Percentiles rank a stretch among this genome's conserved stretches.
phyloP scores from a whole-genome alignment of 345 rosid species.

The Murraya koenigii region DNA sequence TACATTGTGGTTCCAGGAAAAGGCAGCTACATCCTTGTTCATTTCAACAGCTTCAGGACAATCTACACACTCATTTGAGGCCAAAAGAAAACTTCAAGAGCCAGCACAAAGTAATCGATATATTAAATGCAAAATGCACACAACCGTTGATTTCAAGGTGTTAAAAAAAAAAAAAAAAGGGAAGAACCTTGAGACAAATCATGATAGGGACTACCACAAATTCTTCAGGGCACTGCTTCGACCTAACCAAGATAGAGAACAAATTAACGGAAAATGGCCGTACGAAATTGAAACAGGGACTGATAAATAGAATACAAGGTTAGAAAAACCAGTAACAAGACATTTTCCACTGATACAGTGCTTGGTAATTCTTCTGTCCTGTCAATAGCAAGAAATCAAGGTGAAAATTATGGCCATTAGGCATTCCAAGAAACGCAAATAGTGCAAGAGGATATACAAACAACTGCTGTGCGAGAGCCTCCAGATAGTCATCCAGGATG shows the following conservation, averaged over 20 bases:
- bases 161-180: neutral
- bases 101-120: neutral
- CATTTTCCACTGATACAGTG: conserved; percentile 20
- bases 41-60: conserved; percentile 34
- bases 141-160: neutral
- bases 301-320: conserved; percentile 17
- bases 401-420: conserved; percentile 25
- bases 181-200: conserved; percentile 26
- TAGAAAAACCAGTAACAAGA: conserved; percentile 30
- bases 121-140: neutral
- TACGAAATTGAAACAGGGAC: neutral
- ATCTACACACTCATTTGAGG: conserved; percentile 36
- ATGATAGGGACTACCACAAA: conserved; percentile 26
- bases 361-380: conserved; percentile 28
- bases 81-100: conserved; percentile 19
- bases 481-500: neutral
- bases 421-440: conserved; percentile 4
- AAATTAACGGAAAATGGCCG: neutral
- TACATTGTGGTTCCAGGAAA: conserved; percentile 16
- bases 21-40: conserved; percentile 35
- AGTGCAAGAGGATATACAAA: neutral
- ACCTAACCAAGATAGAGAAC: conserved; percentile 36
- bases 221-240: conserved; percentile 35
- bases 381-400: conserved; percentile 32
- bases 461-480: neutral